These are phyloP conservation scores for Ensete ventricosum DNA, from an alignment of 176 grass and related monocot species.

Conservation along the genomic window DNA sequence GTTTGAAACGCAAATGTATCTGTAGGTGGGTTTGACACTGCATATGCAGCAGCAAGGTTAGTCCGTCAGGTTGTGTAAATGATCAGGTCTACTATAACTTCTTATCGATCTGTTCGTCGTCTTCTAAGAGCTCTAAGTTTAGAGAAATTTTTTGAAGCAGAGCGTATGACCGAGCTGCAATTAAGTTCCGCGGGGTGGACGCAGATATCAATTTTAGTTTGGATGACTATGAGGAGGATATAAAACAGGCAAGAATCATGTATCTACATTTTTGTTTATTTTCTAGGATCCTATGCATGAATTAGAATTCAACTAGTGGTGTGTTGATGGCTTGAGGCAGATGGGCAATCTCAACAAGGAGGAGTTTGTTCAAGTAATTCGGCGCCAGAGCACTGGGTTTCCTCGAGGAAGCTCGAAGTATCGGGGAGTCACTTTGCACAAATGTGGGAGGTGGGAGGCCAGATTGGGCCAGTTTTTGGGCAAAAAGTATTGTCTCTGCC, in stretches of 20 bases:
- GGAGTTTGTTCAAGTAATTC: constrained; percentile 12
- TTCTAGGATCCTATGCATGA: neutral
- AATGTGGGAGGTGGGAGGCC: constrained; percentile 17
- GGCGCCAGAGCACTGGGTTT: constrained; percentile 10
- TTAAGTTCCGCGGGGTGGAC: constrained; percentile 3
- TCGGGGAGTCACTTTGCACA: constrained; percentile 16
- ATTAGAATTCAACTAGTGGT: neutral
- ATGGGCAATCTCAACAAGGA: constrained; percentile 16
- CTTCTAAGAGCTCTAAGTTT: neutral
- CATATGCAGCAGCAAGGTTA: constrained; percentile 12
- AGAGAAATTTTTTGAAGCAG: neutral
- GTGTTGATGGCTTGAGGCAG: neutral
- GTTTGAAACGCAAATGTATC: neutral
- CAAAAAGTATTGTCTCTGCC: constrained; percentile 6
- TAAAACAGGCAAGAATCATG: neutral
- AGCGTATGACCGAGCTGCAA: constrained; percentile 13
- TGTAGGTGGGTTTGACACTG: constrained; percentile 14
- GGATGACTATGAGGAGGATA: constrained; percentile 13
- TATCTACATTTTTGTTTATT: neutral
- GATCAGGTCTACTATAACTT: neutral
- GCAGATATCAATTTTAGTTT: constrained; percentile 11
- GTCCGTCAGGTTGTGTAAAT: neutral
- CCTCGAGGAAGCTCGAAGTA: constrained; percentile 14
- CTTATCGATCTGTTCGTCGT: neutral
- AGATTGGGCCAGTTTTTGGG: constrained; percentile 18